These are phyloP conservation scores for Pseudonectria foliicola DNA, from an alignment of 2,329 filamentous ascomycete genomes.

Conservation along the genomic window DNA sequence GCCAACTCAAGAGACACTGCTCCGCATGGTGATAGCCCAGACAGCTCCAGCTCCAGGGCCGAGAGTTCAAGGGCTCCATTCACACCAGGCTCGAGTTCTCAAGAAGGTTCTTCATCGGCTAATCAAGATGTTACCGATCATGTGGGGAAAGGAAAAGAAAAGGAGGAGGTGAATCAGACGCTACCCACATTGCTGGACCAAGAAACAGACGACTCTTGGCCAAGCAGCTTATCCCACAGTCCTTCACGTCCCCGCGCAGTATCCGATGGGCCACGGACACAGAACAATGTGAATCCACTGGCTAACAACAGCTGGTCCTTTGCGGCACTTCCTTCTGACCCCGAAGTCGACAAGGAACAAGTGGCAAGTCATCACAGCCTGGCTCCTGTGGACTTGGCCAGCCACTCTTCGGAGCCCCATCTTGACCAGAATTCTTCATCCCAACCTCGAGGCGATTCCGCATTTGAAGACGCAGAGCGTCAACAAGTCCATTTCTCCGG, in stretches of 20 bases:
- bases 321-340: constrained; percentile 29
- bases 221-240: constrained; percentile 9
- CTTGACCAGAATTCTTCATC: background rate
- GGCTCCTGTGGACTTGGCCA: background rate
- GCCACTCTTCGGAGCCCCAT: background rate
- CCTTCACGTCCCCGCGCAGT: constrained; percentile 42
- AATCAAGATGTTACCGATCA: too few species aligned
- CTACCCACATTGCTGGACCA: constrained; percentile 5
- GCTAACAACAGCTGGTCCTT: constrained; percentile 58
- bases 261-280: constrained; percentile 48
- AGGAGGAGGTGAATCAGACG: too few species aligned
- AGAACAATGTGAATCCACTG: constrained; percentile 41
- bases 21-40: constrained; percentile 6
- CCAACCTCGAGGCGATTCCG: background rate
- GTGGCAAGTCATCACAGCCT: background rate
- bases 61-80: constrained; percentile 17
- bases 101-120: constrained; percentile 10
- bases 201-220: constrained; percentile 2
- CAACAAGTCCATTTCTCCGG: constrained; percentile 1
- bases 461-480: constrained; percentile 2
- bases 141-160: constrained; percentile 21
- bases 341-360: constrained; percentile 3
- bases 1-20: constrained; percentile 1
- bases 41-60: constrained; percentile 17
- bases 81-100: constrained; percentile 14